These are phyloP conservation scores for Aspergillus sp. DNA, from an alignment of 2,329 filamentous ascomycete genomes.

Conservation along the genomic window DNA sequence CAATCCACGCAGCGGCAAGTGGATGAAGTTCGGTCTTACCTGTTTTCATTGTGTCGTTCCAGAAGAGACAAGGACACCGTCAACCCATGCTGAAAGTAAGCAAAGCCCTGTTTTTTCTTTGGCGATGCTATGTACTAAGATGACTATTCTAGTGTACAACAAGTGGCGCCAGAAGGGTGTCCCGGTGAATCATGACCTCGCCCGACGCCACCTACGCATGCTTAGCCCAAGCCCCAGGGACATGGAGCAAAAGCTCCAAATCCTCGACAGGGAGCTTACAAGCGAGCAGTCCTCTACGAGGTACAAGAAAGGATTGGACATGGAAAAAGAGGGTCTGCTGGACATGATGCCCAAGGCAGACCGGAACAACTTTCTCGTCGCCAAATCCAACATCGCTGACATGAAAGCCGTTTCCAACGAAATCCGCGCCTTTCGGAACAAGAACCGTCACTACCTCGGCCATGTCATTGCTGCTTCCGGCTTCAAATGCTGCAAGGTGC, in stretches of 20 bases:
- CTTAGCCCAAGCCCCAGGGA: neutral
- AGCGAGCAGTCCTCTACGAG: neutral
- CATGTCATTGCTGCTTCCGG: neutral
- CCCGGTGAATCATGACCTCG: neutral
- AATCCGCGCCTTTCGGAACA: neutral
- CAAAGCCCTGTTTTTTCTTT: neutral
- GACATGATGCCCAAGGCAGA: neutral
- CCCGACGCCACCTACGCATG: neutral
- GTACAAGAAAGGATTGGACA: neutral
- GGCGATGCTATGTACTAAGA: neutral
- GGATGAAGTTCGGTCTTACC: neutral
- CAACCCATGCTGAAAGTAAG: neutral
- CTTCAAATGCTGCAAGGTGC: neutral
- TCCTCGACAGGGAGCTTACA: neutral
- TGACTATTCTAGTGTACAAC: neutral
- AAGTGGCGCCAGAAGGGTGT: neutral
- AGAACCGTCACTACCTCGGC: neutral
- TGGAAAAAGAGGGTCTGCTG: neutral
- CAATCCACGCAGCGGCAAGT: neutral
- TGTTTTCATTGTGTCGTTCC: neutral
- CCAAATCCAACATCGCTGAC: neutral
- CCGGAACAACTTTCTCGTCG: neutral
- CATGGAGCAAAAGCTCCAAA: neutral
- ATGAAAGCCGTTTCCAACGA: neutral
- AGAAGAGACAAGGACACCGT: neutral